Evolutionary conservation across 108 stramenopile species (phyloP), one percentile per base, ranked within the genome.

Genomic region (Nannochloropsis granulata): DNA sequence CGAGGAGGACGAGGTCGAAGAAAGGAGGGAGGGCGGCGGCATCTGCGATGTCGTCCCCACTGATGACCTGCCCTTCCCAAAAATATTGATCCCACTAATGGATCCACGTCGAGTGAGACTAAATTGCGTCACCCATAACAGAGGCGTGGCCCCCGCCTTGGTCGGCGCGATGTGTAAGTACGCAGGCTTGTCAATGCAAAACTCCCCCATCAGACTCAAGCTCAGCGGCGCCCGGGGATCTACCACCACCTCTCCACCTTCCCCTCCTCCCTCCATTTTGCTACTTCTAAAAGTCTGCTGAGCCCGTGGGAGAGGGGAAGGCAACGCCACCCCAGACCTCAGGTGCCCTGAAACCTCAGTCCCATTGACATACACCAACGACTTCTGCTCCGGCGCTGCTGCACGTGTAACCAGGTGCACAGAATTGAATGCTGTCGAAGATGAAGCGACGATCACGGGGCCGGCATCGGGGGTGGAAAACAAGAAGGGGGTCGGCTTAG

Each of bases 61-160:
- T 7, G 86, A 43, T 0, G 71, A 25, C 0, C 43, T 34, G 13
- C 19, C 43, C 43, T 82, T 82, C 14, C 44, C 44, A 80, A 80
- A 45, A 0, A 87, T 82, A 44, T 87, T 45, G 13, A 87, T 83
- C 34, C 83, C 44, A 9, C 46, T 45, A 12, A 87, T 81, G 9
- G 83, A 44, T 10, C 87, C 87, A 10, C 56, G 79, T 9, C 87
- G 83, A n/a, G 83, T 46, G 21, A 87, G 45, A 14, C 87, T 83
- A 71, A 87, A 87, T 81, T 87, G 87, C 24, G 87, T 81, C 56
- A 87, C 81, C 8, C 83, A 83, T 23, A 87, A 81, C 34, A 82
- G n/a, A 13, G 82, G 82, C n/a, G 79, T 26, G 44, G 80, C 19
- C 11, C 25, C 34, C 12, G 13, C 79, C 43, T 44, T 19, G 71